These are phyloP conservation scores for Clathrus columnatus DNA, from an alignment of 768 basidiomycete species.

Conservation along the genomic window DNA sequence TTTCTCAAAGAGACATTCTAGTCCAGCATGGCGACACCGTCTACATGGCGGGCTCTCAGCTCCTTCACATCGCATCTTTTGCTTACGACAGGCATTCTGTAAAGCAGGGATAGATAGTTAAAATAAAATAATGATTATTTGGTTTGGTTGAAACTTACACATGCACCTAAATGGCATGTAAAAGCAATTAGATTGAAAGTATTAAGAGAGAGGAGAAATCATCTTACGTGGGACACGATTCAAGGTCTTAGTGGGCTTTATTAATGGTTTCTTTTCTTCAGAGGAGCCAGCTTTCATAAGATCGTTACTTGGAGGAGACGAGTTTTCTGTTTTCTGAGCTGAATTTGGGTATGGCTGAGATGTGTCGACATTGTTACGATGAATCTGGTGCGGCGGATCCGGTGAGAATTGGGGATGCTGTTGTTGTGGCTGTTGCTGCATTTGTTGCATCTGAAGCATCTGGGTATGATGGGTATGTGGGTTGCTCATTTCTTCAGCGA, in stretches of 20 bases:
- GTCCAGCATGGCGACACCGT: slow-evolving; percentile 79
- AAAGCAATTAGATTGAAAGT: slow-evolving; percentile 9
- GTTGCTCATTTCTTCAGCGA: slow-evolving; percentile 2
- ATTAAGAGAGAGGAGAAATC: slow-evolving; percentile 15
- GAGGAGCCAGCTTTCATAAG: slow-evolving; percentile 25
- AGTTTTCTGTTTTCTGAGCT: slow-evolving; percentile 51
- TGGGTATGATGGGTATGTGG: not conserved
- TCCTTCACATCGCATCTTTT: slow-evolving; percentile 97
- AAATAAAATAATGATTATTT: not conserved
- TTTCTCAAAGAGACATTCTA: slow-evolving; percentile 94
- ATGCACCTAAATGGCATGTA: slow-evolving; percentile 56
- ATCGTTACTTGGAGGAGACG: slow-evolving; percentile 28
- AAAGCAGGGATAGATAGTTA: slow-evolving; percentile 11
- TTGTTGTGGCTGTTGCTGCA: not conserved
- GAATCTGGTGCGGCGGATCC: slow-evolving; percentile 6
- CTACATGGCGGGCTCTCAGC: slow-evolving; percentile 97
- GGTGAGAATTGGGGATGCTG: not conserved
- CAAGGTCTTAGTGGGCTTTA: slow-evolving; percentile 69
- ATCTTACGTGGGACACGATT: slow-evolving; percentile 81
- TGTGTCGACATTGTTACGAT: slow-evolving; percentile 6
- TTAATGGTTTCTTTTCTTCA: slow-evolving; percentile 45
- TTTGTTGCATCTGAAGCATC: slow-evolving; percentile 4
- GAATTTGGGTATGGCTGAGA: slow-evolving; percentile 2
- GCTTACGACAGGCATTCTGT: slow-evolving; percentile 90
- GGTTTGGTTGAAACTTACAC: slow-evolving; percentile 40